phyloP scores from a whole-genome alignment of 768 basidiomycete genomes.

The Lactifluus piperatus region DNA sequence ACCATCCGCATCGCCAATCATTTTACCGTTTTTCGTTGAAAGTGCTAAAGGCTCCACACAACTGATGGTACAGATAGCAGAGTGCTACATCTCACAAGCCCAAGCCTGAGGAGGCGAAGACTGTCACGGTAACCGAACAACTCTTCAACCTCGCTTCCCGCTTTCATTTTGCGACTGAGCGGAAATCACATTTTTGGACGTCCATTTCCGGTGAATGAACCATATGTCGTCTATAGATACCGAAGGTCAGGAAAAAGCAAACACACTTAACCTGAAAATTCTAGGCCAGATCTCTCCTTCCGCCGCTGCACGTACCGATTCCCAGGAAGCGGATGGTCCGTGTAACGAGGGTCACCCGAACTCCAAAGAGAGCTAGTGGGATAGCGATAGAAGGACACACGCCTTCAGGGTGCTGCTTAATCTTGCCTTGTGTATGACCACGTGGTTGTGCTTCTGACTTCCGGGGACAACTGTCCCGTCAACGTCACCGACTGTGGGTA shows the following conservation, averaged over 20 bases:
- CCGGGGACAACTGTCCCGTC: background rate
- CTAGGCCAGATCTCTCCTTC: too few relatives aligned
- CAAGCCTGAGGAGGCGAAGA: too few relatives aligned
- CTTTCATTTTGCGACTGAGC: background rate
- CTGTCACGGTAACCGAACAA: too few relatives aligned
- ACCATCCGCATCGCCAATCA: too few relatives aligned
- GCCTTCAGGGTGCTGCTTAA: background rate
- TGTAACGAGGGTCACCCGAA: background rate
- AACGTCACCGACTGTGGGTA: too few relatives aligned
- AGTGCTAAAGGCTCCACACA: too few relatives aligned
- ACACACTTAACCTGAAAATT: too few relatives aligned
- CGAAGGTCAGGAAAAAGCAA: too few relatives aligned
- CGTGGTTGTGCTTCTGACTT: background rate
- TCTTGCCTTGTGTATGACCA: background rate
- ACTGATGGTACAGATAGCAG: background rate
- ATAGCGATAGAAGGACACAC: background rate
- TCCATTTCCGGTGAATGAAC: too few relatives aligned
- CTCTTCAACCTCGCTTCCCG: background rate
- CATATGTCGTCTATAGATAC: too few relatives aligned
- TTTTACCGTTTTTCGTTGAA: too few relatives aligned
- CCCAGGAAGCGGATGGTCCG: background rate
- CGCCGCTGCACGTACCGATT: background rate
- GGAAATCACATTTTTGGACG: background rate
- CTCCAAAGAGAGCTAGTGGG: background rate
- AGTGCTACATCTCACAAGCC: background rate